Evolutionary conservation across 2,329 filamentous ascomycete genomes (phyloP).

Genomic region (Thelonectria olida): DNA sequence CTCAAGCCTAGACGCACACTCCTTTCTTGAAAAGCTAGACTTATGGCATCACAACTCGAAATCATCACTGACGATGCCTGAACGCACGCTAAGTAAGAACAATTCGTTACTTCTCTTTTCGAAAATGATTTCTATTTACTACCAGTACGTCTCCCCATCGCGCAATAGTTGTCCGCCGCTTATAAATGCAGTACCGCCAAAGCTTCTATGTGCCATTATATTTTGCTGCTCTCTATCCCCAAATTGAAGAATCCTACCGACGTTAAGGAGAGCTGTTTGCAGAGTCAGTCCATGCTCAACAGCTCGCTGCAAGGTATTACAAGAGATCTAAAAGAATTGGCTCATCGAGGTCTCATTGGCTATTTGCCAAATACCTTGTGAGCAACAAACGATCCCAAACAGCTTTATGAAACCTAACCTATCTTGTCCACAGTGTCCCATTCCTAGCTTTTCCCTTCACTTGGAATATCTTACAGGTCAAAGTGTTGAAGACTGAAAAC

Average conservation of each 20-base stretch:
- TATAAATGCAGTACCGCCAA: slow-evolving; percentile 1
- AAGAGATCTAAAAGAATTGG: not conserved
- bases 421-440: no score
- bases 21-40: not conserved
- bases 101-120: slow-evolving; percentile 11
- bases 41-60: not conserved
- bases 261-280: not conserved
- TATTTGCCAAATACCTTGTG: slow-evolving; percentile 22
- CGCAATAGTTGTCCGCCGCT: not conserved
- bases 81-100: no score
- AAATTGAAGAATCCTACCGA: not conserved
- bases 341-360: not conserved
- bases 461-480: no score
- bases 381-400: no score
- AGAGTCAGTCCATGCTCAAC: not conserved
- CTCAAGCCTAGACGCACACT: not conserved
- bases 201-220: slow-evolving; percentile 5
- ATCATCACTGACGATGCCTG: not conserved
- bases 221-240: not conserved
- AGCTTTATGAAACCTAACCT: no score
- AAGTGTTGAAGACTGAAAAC: no score
- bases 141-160: slow-evolving; percentile 1
- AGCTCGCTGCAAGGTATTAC: slow-evolving; percentile 4
- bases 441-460: no score
- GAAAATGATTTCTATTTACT: slow-evolving; percentile 12